These are phyloP conservation scores for Macadamia tetraphylla DNA, from an alignment of 164 flowering plant genomes.

Conservation along the genomic window DNA sequence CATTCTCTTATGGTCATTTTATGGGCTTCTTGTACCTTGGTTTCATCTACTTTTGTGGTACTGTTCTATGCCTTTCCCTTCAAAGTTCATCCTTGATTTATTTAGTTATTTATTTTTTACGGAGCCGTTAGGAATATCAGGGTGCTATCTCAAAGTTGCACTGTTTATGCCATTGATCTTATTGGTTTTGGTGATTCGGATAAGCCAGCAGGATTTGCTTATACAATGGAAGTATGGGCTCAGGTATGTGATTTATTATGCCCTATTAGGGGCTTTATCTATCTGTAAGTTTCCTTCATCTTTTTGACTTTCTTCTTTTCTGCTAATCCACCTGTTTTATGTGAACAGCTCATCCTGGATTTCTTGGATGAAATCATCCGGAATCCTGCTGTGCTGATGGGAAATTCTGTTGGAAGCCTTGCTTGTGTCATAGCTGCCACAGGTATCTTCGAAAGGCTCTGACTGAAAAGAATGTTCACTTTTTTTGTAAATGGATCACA, in stretches of 20 bases:
- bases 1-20: not conserved
- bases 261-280: slow-evolving; percentile 1
- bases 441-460: slow-evolving; percentile 29
- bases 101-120: not conserved
- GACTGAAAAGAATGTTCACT: not conserved
- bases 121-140: slow-evolving; percentile 53
- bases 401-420: slow-evolving; percentile 95
- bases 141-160: slow-evolving; percentile 41
- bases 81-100: not conserved
- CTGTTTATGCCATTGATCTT: slow-evolving; percentile 83
- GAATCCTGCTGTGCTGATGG: slow-evolving; percentile 72
- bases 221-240: slow-evolving; percentile 92
- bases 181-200: slow-evolving; percentile 91
- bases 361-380: slow-evolving; percentile 66
- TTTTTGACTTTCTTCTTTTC: not conserved
- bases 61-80: not conserved
- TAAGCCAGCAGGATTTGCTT: slow-evolving; percentile 67
- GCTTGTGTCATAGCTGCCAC: slow-evolving; percentile 93
- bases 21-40: not conserved
- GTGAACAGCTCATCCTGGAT: slow-evolving; percentile 67
- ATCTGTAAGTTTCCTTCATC: not conserved
- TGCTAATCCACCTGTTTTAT: slow-evolving; percentile 6
- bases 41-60: not conserved
- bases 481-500: not conserved
- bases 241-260: slow-evolving; percentile 34